Conservation (phyloP, 2,329 filamentous ascomycete species). For the Diaporthe australafricana region DNA sequence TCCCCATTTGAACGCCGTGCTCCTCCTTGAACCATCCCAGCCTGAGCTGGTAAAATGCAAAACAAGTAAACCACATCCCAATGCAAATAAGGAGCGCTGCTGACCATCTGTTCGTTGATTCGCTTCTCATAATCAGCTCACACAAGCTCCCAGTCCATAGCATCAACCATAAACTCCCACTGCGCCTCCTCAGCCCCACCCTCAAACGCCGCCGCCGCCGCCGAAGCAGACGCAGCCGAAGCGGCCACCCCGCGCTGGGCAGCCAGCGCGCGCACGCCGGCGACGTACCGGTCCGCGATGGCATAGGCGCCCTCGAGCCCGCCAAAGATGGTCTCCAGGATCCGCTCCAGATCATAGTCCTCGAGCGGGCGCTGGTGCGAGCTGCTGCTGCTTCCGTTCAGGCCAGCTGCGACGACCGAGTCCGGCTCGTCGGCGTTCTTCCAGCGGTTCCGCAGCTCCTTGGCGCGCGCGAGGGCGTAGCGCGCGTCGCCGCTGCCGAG, state of each 20-base stretch:
- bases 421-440: constrained; percentile 70
- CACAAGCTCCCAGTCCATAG: constrained; percentile 68
- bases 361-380: constrained; percentile 57
- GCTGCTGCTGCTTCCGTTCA: constrained; percentile 11
- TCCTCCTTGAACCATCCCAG: background rate
- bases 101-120: background rate
- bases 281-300: constrained; percentile 60
- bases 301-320: constrained; percentile 70
- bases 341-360: constrained; percentile 71
- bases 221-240: constrained; percentile 39
- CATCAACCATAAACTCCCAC: constrained; percentile 70
- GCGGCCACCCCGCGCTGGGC: constrained; percentile 40
- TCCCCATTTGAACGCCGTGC: background rate
- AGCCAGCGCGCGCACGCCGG: constrained; percentile 30
- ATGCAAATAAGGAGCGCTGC: background rate
- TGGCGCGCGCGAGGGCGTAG: constrained; percentile 71
- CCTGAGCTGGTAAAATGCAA: background rate
- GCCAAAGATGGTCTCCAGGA: constrained; percentile 66
- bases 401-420: constrained; percentile 46
- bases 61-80: background rate
- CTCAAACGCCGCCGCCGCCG: constrained; percentile 35
- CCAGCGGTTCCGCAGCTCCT: constrained; percentile 78
- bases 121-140: constrained; percentile 12
- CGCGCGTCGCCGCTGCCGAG: constrained; percentile 68
- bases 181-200: constrained; percentile 52